Conservation (phyloP, 2,329 filamentous ascomycete species). For the Aspergillus hortae region DNA sequence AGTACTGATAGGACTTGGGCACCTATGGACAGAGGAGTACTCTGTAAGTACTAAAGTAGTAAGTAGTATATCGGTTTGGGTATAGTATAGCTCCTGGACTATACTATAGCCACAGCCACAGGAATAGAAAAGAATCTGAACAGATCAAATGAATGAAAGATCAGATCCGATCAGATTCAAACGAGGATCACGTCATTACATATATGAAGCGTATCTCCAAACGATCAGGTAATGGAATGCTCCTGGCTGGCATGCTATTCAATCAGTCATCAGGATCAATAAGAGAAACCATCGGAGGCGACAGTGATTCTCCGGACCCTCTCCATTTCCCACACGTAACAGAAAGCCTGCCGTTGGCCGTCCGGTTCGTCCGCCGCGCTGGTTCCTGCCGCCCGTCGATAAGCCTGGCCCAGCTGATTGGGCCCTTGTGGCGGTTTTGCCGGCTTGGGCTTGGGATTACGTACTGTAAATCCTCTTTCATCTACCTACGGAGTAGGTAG, state of each 20-base stretch:
- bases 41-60: too few species aligned
- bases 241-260: background rate
- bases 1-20: too few species aligned
- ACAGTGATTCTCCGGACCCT: constrained; percentile 8
- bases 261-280: constrained; percentile 17
- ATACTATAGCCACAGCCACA: too few species aligned
- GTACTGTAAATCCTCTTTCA: constrained; percentile 19
- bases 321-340: constrained; percentile 28
- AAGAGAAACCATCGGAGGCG: constrained; percentile 14
- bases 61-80: too few species aligned
- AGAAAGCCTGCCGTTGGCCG: constrained; percentile 16
- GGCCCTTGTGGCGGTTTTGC: constrained; percentile 8
- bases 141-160: too few species aligned
- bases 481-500: too few species aligned
- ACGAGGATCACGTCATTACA: background rate
- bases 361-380: constrained; percentile 5
- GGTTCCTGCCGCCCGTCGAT: constrained; percentile 22
- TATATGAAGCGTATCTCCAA: background rate
- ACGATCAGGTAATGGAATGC: constrained; percentile 7
- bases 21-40: too few species aligned
- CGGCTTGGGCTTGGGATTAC: constrained; percentile 28
- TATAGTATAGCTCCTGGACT: too few species aligned
- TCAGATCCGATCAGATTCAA: background rate
- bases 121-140: too few species aligned
- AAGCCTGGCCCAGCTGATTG: constrained; percentile 30